phyloP scores from a whole-genome alignment of 176 grass and related monocot genomes.

The Carex littledalei region DNA sequence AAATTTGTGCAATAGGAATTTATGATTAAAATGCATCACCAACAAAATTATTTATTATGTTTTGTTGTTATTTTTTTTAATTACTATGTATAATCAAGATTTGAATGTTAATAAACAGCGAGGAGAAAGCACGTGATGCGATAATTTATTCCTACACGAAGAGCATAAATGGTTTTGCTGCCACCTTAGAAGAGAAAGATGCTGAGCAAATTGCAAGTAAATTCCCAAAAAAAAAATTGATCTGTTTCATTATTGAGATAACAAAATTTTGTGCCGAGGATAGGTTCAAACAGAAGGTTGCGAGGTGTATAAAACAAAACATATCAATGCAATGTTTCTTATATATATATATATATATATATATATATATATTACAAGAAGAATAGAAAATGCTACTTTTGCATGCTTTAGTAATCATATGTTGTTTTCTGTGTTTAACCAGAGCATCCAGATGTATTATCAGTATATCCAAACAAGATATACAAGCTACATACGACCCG shows the following conservation, averaged over 20 bases:
- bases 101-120: constrained; percentile 22
- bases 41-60: not conserved
- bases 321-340: not conserved
- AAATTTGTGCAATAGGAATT: not conserved
- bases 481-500: constrained; percentile 64
- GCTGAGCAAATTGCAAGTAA: constrained; percentile 45
- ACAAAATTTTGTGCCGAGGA: not conserved
- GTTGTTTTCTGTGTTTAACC: not conserved
- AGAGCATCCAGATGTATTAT: constrained; percentile 58
- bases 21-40: not conserved
- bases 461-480: constrained; percentile 44
- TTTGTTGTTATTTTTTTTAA: not conserved
- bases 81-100: not conserved
- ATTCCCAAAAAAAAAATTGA: not conserved
- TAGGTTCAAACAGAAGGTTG: not conserved
- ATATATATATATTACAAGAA: too few species aligned
- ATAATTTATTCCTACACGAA: constrained; percentile 90
- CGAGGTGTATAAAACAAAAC: not conserved
- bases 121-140: constrained; percentile 28
- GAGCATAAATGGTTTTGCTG: constrained; percentile 75
- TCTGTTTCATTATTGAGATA: not conserved
- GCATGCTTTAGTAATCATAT: not conserved
- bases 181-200: constrained; percentile 38
- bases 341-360: not conserved
- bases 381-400: not conserved